Conservation (phyloP, 1,139 yeast genomes). For the Pneumocystis sp. region DNA sequence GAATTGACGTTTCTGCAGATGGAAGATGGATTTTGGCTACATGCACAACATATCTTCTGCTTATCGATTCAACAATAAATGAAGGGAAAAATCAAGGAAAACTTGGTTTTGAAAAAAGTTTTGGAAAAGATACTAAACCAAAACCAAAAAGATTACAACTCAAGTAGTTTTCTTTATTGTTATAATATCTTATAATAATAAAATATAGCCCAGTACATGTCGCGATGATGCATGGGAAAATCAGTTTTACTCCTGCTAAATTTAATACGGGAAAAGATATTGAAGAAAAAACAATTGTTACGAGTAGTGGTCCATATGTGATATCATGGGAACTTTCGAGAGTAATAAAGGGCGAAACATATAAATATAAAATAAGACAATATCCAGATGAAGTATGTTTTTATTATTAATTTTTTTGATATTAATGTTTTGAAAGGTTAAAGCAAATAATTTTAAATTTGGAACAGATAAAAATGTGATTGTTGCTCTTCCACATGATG, state of each 20-base stretch:
- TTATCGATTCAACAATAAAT: slow-evolving; percentile 50
- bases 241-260: slow-evolving; percentile 55
- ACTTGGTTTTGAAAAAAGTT: slow-evolving; percentile 51
- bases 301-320: slow-evolving; percentile 69
- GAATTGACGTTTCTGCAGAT: slow-evolving; percentile 58
- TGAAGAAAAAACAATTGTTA: slow-evolving; percentile 55
- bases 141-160: slow-evolving; percentile 52
- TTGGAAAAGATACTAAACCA: slow-evolving; percentile 53
- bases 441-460: slow-evolving; percentile 66
- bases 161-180: slow-evolving; percentile 1
- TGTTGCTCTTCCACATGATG: slow-evolving; percentile 57
- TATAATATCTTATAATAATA: not conserved
- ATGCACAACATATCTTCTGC: slow-evolving; percentile 50
- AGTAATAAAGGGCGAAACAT: slow-evolving; percentile 38
- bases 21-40: slow-evolving; percentile 77
- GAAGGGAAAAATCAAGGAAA: slow-evolving; percentile 46
- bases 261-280: slow-evolving; percentile 55
- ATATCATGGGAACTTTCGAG: slow-evolving; percentile 65
- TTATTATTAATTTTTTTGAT: not conserved
- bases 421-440: slow-evolving; percentile 28
- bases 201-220: slow-evolving; percentile 47
- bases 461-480: slow-evolving; percentile 59
- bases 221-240: slow-evolving; percentile 42
- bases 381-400: slow-evolving; percentile 30
- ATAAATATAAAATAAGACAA: slow-evolving; percentile 48